phyloP scores from a whole-genome alignment of 2,329 filamentous ascomycete species.

The Trichophyton rubrum region DNA sequence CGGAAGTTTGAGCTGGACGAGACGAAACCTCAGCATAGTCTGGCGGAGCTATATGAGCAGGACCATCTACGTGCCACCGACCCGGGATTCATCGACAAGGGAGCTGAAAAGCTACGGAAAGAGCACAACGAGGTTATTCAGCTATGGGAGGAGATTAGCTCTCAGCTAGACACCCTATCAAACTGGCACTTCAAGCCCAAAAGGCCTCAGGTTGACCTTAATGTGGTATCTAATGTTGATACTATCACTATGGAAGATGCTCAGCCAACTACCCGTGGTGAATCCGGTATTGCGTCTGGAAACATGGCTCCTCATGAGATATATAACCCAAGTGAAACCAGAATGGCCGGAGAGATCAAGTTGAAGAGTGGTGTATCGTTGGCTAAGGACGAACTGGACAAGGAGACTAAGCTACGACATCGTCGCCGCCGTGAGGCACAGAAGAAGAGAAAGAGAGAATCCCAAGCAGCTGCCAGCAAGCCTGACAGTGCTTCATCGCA shows the following conservation, averaged over 20 bases:
- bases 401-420: conserved; percentile 69
- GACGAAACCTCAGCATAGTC: conserved; percentile 69
- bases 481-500: conserved; percentile 33
- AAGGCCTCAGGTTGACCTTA: conserved; percentile 65
- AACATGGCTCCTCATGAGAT: conserved; percentile 89
- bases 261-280: conserved; percentile 66
- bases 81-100: conserved; percentile 66
- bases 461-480: conserved; percentile 36
- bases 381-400: conserved; percentile 70
- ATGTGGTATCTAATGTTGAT: conserved; percentile 81
- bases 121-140: conserved; percentile 72
- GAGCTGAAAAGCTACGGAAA: conserved; percentile 67
- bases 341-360: conserved; percentile 56
- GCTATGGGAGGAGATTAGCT: conserved; percentile 70
- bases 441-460: conserved; percentile 46
- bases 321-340: conserved; percentile 65
- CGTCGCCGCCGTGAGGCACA: conserved; percentile 77
- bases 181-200: conserved; percentile 95
- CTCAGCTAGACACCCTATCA: conserved; percentile 74
- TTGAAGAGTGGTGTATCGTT: conserved; percentile 66
- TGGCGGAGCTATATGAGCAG: conserved; percentile 89
- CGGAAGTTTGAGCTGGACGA: conserved; percentile 75
- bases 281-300: conserved; percentile 40
- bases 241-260: conserved; percentile 91
- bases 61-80: conserved; percentile 71